These are phyloP conservation scores for Fragilariopsis cylindrus DNA, from an alignment of 108 stramenopile species.

Conservation along the genomic window DNA sequence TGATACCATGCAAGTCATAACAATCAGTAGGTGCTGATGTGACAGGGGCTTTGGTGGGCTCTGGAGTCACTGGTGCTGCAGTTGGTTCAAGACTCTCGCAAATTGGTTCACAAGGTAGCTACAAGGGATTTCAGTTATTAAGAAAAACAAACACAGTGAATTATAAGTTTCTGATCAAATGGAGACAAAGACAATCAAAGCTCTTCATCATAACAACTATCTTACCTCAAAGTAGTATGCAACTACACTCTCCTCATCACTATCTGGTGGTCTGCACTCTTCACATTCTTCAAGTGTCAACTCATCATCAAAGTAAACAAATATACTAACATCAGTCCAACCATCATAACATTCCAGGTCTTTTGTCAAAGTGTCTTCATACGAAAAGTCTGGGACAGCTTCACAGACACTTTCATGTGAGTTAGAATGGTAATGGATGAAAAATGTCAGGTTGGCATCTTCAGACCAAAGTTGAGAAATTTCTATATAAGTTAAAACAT, in stretches of 20 bases:
- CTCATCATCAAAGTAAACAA: conserved; percentile 14
- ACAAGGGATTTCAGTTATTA: background rate
- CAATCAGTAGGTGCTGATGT: conserved; percentile 11
- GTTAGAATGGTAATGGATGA: conserved; percentile 13
- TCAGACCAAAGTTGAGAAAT: conserved; percentile 10
- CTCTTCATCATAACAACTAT: background rate
- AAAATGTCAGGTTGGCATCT: background rate
- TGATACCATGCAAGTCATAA: conserved; percentile 16
- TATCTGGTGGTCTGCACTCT: conserved; percentile 18
- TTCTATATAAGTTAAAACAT: background rate
- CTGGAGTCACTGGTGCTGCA: background rate
- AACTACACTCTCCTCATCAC: conserved; percentile 8
- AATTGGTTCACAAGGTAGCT: conserved; percentile 18
- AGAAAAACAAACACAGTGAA: too few relatives aligned
- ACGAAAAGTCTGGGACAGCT: background rate
- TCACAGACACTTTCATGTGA: conserved; percentile 7
- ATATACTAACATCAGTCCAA: conserved; percentile 21
- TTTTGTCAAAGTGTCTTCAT: background rate
- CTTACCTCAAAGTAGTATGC: conserved; percentile 23
- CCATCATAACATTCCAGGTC: conserved; percentile 14
- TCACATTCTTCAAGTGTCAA: conserved; percentile 26
- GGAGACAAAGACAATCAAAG: background rate
- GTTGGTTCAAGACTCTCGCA: background rate
- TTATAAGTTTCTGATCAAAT: too few relatives aligned
- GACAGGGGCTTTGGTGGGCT: background rate